phyloP scores from a whole-genome alignment of 2,329 filamentous ascomycete genomes.

The Botryotinia globosa region DNA sequence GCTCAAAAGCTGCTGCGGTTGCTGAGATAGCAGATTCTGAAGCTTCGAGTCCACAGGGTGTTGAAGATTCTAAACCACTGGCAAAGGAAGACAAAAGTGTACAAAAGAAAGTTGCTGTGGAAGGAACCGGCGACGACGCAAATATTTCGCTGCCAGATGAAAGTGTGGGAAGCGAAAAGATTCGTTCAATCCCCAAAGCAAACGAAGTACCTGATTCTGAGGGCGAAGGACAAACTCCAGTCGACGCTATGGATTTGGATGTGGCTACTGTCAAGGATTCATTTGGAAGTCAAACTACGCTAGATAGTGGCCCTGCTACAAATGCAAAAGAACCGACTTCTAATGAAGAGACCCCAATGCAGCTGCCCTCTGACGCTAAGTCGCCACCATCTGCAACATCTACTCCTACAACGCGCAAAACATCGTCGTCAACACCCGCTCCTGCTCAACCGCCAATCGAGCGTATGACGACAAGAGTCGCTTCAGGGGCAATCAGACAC shows the following conservation, averaged over 20 bases:
- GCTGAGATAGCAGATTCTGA: constrained; percentile 14
- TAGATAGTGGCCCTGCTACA: constrained; percentile 18
- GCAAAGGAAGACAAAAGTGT: constrained; percentile 5
- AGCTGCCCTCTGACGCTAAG: constrained; percentile 19
- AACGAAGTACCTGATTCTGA: constrained; percentile 35
- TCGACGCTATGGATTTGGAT: constrained; percentile 36
- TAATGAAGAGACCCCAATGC: constrained; percentile 1
- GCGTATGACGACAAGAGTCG: constrained; percentile 66
- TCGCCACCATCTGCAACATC: constrained; percentile 25
- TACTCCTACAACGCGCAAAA: constrained; percentile 28
- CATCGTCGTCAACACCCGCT: constrained; percentile 30
- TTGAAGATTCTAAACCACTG: not conserved
- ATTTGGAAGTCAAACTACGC: constrained; percentile 28
- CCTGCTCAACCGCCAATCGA: constrained; percentile 41
- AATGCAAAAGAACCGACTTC: not conserved
- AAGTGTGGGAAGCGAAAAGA: constrained; percentile 19
- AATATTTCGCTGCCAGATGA: constrained; percentile 2
- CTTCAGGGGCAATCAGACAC: constrained; percentile 66
- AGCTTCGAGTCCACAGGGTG: constrained; percentile 13
- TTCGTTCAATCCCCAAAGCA: constrained; percentile 20
- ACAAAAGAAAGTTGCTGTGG: not conserved
- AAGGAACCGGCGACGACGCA: not conserved
- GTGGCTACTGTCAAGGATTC: constrained; percentile 32
- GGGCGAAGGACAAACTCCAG: constrained; percentile 29
- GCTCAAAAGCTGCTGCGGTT: constrained; percentile 32